These are phyloP conservation scores for Talaromyces trachyspermus DNA, from an alignment of 495 filamentous ascomycete genomes.

Conservation along the genomic window DNA sequence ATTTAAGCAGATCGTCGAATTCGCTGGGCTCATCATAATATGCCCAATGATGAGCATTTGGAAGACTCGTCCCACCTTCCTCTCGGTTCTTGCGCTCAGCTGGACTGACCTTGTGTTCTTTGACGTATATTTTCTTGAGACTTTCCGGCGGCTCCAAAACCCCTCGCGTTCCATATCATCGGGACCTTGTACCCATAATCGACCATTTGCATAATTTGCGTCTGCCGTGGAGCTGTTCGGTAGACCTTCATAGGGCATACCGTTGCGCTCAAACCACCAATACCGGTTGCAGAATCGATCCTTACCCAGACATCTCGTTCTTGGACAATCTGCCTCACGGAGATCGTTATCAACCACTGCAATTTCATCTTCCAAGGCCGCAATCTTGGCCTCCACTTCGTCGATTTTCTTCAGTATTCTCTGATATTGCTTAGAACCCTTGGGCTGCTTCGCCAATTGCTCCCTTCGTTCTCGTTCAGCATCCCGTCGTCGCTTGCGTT, in stretches of 20 bases:
- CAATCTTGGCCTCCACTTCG: constrained; percentile 69
- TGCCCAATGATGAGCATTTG: constrained; percentile 76
- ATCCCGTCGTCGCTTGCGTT: constrained; percentile 79
- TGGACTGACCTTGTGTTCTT: constrained; percentile 69
- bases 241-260: constrained; percentile 90
- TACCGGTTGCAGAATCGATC: constrained; percentile 98
- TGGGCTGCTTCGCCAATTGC: constrained; percentile 73
- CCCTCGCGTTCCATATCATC: constrained; percentile 82
- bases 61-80: constrained; percentile 74
- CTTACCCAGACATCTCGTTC: constrained; percentile 80
- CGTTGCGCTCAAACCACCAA: constrained; percentile 98
- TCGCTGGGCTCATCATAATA: constrained; percentile 75
- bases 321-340: constrained; percentile 84
- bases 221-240: constrained; percentile 80
- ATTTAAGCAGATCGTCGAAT: constrained; percentile 70
- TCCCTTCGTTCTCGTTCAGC: constrained; percentile 71
- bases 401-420: constrained; percentile 83
- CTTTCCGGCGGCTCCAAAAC: constrained; percentile 70
- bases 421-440: constrained; percentile 81
- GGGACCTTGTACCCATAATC: constrained; percentile 93
- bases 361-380: constrained; percentile 77
- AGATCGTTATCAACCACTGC: constrained; percentile 80
- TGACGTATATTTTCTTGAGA: constrained; percentile 50
- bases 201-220: constrained; percentile 86
- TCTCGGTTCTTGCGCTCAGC: constrained; percentile 79